Evolutionary conservation across 2,329 filamentous ascomycete genomes (phyloP).

Genomic region (Onygenales sp.): DNA sequence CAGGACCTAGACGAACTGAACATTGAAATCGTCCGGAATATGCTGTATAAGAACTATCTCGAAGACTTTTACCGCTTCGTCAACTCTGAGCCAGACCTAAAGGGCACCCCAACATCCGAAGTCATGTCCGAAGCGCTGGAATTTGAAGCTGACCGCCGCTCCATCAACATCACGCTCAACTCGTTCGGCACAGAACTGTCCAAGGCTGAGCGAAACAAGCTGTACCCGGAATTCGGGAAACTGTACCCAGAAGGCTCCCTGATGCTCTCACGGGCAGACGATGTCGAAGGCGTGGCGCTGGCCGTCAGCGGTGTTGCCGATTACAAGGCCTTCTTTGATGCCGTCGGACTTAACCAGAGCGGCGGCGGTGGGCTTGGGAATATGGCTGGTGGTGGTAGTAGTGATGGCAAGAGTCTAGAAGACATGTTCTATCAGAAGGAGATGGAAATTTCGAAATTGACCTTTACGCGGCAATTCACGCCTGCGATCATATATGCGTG

Average conservation of each 20-base stretch:
- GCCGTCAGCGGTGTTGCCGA: slow-evolving; percentile 88
- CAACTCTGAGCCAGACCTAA: slow-evolving; percentile 77
- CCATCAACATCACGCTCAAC: slow-evolving; percentile 99
- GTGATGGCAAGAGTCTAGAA: slow-evolving; percentile 82
- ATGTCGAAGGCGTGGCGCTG: slow-evolving; percentile 84
- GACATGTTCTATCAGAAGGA: slow-evolving; percentile 99
- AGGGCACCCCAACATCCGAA: slow-evolving; percentile 79
- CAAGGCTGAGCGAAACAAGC: slow-evolving; percentile 88
- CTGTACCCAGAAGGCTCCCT: slow-evolving; percentile 89
- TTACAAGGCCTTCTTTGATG: slow-evolving; percentile 94
- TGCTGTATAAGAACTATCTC: slow-evolving; percentile 97
- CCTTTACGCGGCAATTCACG: slow-evolving; percentile 93
- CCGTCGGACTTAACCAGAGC: slow-evolving; percentile 67
- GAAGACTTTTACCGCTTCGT: slow-evolving; percentile 96
- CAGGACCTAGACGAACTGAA: slow-evolving; percentile 97
- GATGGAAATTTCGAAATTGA: slow-evolving; percentile 94
- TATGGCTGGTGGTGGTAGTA: slow-evolving; percentile 68
- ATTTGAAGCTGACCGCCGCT: slow-evolving; percentile 91
- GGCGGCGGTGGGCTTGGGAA: slow-evolving; percentile 69
- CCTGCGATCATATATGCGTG: slow-evolving; percentile 93
- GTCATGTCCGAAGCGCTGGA: slow-evolving; percentile 94
- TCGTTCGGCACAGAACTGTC: slow-evolving; percentile 93
- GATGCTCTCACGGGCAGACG: slow-evolving; percentile 91
- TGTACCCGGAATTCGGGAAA: slow-evolving; percentile 86
- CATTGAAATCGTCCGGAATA: slow-evolving; percentile 98